phyloP scores from a whole-genome alignment of 2,329 filamentous ascomycete genomes.

The Neofusicoccum sp. region DNA sequence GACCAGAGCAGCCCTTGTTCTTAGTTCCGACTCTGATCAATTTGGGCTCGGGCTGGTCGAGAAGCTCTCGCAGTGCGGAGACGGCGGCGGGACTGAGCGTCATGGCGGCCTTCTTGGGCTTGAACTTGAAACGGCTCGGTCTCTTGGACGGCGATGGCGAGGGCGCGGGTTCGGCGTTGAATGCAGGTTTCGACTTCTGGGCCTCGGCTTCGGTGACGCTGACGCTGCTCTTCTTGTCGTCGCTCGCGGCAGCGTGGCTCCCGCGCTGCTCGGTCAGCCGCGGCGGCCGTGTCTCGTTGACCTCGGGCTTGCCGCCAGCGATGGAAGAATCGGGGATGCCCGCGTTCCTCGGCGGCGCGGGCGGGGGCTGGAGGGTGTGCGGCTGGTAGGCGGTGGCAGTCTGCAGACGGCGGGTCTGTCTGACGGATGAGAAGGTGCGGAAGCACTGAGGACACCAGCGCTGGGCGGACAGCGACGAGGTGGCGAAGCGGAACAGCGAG shows the following conservation, averaged over 20 bases:
- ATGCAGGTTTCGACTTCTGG: constrained; percentile 59
- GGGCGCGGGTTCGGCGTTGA: neutral
- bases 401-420: constrained; percentile 51
- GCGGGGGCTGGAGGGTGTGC: constrained; percentile 55
- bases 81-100: constrained; percentile 79
- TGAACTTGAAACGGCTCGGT: constrained; percentile 64
- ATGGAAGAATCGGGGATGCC: constrained; percentile 63
- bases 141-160: constrained; percentile 40
- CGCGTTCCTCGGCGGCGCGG: constrained; percentile 57
- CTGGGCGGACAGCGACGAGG: constrained; percentile 25
- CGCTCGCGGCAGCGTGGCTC: neutral
- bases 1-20: constrained; percentile 88
- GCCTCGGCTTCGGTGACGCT: constrained; percentile 62
- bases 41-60: constrained; percentile 85
- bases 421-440: constrained; percentile 45
- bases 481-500: constrained; percentile 20
- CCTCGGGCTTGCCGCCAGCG: constrained; percentile 49
- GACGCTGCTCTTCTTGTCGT: constrained; percentile 29
- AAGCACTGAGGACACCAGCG: constrained; percentile 45
- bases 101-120: constrained; percentile 87
- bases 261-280: constrained; percentile 35
- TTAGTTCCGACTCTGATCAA: constrained; percentile 92
- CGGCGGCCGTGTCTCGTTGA: constrained; percentile 49
- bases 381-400: constrained; percentile 65
- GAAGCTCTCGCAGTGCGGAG: constrained; percentile 70